Percentiles rank a stretch among this genome's conserved stretches.
These are phyloP conservation scores for Protostelium mycophagum DNA, from an alignment of 78 protist species.

Conservation along the genomic window DNA sequence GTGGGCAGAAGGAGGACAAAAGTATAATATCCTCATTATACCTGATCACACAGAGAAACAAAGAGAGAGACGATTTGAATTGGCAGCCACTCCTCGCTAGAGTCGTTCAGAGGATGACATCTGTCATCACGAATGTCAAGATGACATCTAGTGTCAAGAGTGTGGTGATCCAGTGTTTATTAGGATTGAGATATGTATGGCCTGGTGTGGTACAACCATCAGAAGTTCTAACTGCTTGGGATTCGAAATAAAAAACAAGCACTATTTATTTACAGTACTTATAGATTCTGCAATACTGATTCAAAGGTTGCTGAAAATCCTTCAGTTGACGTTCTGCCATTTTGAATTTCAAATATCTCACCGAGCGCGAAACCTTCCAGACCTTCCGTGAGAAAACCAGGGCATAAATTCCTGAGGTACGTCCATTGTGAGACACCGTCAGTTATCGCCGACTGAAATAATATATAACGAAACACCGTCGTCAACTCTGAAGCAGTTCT, in stretches of 20 bases:
- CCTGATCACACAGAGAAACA: background rate
- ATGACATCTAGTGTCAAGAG: background rate
- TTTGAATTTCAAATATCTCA: too few relatives aligned
- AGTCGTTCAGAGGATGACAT: background rate
- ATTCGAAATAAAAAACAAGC: too few relatives aligned
- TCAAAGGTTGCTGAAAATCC: too few relatives aligned
- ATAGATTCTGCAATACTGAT: too few relatives aligned
- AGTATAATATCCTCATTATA: background rate
- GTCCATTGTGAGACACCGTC: background rate
- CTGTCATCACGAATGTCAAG: background rate
- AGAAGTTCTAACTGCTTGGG: background rate
- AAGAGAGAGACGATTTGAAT: background rate
- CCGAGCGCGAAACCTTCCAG: background rate
- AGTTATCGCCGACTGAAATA: too few relatives aligned
- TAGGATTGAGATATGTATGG: background rate
- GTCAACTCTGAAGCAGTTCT: background rate
- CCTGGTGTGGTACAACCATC: background rate
- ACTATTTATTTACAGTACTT: too few relatives aligned
- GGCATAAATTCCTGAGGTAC: background rate
- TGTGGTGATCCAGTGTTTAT: background rate
- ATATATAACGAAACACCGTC: background rate
- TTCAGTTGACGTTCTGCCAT: too few relatives aligned
- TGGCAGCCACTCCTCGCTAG: background rate
- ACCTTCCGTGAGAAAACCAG: background rate
- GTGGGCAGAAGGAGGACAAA: background rate